A percentile compares a stretch with the other conserved stretches of the same genome.
Conservation (phyloP, 75 land plant species). For the Adiantum capillusveneris region DNA sequence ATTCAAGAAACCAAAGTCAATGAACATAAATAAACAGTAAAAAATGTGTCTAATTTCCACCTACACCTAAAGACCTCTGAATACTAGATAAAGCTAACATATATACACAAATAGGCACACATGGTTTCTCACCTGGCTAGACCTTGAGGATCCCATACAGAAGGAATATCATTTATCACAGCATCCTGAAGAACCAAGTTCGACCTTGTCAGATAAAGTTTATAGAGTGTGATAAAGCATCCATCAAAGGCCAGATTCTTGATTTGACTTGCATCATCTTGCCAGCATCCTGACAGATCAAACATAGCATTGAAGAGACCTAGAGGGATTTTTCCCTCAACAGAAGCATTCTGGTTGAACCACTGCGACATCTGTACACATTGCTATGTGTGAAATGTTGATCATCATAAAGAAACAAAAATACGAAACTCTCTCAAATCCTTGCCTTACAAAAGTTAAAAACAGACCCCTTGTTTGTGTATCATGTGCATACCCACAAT, state of each 20-base stretch:
- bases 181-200: conserved; percentile 45
- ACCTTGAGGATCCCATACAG: conserved; percentile 52
- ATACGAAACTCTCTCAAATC: not conserved
- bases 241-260: conserved; percentile 77
- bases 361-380: conserved; percentile 62
- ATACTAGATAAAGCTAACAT: no score
- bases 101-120: no score
- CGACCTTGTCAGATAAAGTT: conserved; percentile 47
- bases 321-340: conserved; percentile 72
- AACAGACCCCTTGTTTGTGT: no score
- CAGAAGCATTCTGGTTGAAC: conserved; percentile 54
- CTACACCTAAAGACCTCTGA: no score
- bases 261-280: conserved; percentile 52
- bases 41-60: no score
- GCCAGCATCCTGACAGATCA: conserved; percentile 55
- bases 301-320: conserved; percentile 58
- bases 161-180: conserved; percentile 60
- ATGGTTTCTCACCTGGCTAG: conserved; percentile 40
- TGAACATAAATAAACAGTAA: no score
- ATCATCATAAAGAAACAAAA: not conserved
- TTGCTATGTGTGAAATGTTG: not conserved
- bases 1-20: no score
- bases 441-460: not conserved
- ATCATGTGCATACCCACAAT: no score
- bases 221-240: conserved; percentile 51